Evolutionary conservation across 2,329 filamentous ascomycete genomes (phyloP).

Genomic region (Fusarium cyanostomum): DNA sequence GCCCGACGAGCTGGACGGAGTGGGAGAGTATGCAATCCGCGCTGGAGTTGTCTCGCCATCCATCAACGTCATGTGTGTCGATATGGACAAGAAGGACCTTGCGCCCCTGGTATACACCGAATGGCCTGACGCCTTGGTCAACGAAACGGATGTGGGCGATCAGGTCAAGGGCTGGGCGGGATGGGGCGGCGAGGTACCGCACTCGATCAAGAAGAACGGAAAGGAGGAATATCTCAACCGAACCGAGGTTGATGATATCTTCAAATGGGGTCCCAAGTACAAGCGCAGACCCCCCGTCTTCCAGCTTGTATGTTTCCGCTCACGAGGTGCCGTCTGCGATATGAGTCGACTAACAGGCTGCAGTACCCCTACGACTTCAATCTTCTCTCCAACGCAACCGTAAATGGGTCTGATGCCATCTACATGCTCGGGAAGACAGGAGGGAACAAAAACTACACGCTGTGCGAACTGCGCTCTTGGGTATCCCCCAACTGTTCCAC

Average conservation of each 20-base stretch:
- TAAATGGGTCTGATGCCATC: conserved; percentile 59
- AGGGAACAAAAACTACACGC: conserved; percentile 61
- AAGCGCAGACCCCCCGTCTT: conserved; percentile 63
- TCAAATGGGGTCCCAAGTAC: conserved; percentile 69
- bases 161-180: conserved; percentile 48
- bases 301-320: conserved; percentile 49
- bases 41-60: conserved; percentile 76
- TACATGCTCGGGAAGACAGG: conserved; percentile 70
- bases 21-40: conserved; percentile 73
- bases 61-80: conserved; percentile 78
- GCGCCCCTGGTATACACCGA: conserved; percentile 69
- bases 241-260: conserved; percentile 74
- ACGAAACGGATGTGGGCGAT: conserved; percentile 45
- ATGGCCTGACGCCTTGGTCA: conserved; percentile 61
- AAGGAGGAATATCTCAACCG: conserved; percentile 57
- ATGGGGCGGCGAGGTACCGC: conserved; percentile 54
- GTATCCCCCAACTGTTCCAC: conserved; percentile 74
- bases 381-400: conserved; percentile 67
- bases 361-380: conserved; percentile 71
- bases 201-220: conserved; percentile 33
- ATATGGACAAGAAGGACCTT: conserved; percentile 68
- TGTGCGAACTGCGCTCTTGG: conserved; percentile 74
- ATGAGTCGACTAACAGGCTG: background rate
- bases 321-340: conserved; percentile 30
- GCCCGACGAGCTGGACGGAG: conserved; percentile 69